phyloP scores from a whole-genome alignment of 179 eudicot genomes.

The Gypsophila paniculata region DNA sequence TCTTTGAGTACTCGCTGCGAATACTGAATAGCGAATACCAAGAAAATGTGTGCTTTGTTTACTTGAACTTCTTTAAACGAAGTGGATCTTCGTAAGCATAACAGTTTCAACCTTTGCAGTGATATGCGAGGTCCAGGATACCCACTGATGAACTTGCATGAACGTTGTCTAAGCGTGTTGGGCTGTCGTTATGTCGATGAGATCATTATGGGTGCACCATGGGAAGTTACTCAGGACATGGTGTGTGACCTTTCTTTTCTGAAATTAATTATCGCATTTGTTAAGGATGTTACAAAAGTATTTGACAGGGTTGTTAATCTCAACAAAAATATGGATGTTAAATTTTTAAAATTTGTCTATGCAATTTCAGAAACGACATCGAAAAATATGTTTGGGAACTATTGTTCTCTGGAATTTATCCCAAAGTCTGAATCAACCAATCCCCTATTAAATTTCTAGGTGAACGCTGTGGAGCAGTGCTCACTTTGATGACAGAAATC shows the following conservation, averaged over 20 bases:
- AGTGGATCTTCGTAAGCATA: conserved; percentile 10
- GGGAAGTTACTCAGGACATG: conserved; percentile 76
- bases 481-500: neutral
- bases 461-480: neutral
- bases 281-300: neutral
- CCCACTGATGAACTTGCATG: conserved; percentile 90
- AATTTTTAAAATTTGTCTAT: neutral
- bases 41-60: neutral
- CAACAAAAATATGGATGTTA: neutral
- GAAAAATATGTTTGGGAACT: neutral
- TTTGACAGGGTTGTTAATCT: neutral
- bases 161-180: conserved; percentile 86
- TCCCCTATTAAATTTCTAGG: neutral
- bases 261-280: neutral
- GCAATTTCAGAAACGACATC: neutral
- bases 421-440: neutral
- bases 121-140: conserved; percentile 59
- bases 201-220: conserved; percentile 91
- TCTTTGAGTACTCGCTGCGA: no score
- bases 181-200: conserved; percentile 95
- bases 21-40: no score
- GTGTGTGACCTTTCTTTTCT: conserved; percentile 34
- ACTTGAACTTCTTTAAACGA: neutral
- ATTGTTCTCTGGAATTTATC: neutral
- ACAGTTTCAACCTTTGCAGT: conserved; percentile 42